A percentile compares a stretch with the other conserved stretches of the same genome.
These are phyloP conservation scores for Nymphaea colorata DNA, from an alignment of 164 flowering plant species.

Conservation along the genomic window DNA sequence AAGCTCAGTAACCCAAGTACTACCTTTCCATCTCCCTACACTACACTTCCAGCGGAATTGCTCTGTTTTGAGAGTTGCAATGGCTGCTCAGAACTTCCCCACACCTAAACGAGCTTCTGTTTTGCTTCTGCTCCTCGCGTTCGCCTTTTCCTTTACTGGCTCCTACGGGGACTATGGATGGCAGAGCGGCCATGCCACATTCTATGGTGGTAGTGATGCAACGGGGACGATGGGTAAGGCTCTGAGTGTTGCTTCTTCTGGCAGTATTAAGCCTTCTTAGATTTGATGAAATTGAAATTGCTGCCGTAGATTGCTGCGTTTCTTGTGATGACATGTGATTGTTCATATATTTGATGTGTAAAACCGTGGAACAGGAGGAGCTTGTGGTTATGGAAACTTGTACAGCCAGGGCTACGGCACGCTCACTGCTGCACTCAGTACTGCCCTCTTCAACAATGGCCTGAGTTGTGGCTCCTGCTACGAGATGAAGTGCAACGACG, in stretches of 20 bases:
- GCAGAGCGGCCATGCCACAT: slow-evolving; percentile 30
- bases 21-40: too few relatives aligned
- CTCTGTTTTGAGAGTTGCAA: neutral
- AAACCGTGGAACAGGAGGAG: slow-evolving; percentile 19
- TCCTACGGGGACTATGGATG: slow-evolving; percentile 15
- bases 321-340: too few relatives aligned
- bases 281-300: too few relatives aligned
- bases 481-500: slow-evolving; percentile 28
- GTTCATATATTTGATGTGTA: neutral
- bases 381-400: slow-evolving; percentile 36
- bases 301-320: neutral
- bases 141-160: neutral
- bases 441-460: slow-evolving; percentile 33
- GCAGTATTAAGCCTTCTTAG: too few relatives aligned
- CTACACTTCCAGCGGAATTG: too few relatives aligned
- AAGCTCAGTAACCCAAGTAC: too few relatives aligned
- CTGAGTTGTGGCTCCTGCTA: slow-evolving; percentile 32
- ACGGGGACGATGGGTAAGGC: slow-evolving; percentile 32
- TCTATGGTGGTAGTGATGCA: slow-evolving; percentile 36
- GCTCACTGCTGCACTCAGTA: slow-evolving; percentile 32
- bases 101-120: neutral
- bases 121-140: neutral
- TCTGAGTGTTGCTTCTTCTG: too few relatives aligned
- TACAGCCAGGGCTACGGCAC: slow-evolving; percentile 31
- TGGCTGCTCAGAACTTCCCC: neutral